Evolutionary conservation across 257 asterid genomes (phyloP).

Genomic region (Solanum rostratum): DNA sequence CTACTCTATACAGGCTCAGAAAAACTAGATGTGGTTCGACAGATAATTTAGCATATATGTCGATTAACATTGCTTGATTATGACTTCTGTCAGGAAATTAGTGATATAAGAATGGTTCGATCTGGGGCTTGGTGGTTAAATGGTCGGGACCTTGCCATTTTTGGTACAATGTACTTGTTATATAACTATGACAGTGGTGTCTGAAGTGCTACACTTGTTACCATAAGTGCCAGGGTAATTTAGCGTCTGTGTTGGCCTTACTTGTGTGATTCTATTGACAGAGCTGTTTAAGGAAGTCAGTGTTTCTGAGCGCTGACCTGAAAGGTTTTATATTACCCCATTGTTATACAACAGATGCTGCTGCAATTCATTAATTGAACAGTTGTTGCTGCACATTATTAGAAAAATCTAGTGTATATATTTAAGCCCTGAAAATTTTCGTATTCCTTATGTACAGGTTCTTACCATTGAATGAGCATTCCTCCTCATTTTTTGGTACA

Average conservation of each 20-base stretch:
- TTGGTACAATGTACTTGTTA: not conserved
- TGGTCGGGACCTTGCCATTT: not conserved
- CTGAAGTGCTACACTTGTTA: not conserved
- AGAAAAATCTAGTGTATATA: not conserved
- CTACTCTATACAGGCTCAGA: not conserved
- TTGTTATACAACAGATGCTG: not conserved
- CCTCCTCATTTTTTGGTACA: not conserved
- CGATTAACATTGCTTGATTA: not conserved
- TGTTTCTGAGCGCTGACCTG: not conserved
- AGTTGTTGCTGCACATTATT: not conserved
- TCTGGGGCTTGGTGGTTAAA: not conserved
- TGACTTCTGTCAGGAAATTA: not conserved
- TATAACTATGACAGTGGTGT: not conserved
- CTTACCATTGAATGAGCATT: not conserved
- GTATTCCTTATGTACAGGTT: not conserved
- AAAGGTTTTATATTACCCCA: not conserved
- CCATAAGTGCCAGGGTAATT: not conserved
- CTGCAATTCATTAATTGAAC: not conserved
- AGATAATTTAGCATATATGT: not conserved
- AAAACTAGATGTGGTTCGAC: not conserved
- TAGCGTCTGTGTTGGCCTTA: not conserved
- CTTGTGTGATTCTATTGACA: not conserved
- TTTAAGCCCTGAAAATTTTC: not conserved
- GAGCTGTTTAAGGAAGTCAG: not conserved
- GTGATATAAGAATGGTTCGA: not conserved